Percentiles rank a stretch among this genome's conserved stretches.
These are phyloP conservation scores for Byssothecium circinans DNA, from an alignment of 2,329 filamentous ascomycete species.

Conservation along the genomic window DNA sequence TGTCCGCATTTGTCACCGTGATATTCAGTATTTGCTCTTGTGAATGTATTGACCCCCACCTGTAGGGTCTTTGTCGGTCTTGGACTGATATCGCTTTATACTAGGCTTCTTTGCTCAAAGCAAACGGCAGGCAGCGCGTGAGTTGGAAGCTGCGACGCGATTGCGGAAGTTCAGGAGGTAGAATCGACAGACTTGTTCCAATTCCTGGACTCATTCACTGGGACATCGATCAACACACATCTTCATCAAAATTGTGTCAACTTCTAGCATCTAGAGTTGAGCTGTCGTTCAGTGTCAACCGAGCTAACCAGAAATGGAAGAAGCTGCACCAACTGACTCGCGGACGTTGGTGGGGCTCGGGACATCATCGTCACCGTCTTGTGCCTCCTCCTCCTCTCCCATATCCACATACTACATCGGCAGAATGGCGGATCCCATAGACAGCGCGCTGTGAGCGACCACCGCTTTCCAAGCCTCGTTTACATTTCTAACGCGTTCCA, in stretches of 20 bases:
- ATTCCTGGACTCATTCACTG: too few species aligned
- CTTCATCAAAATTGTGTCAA: too few species aligned
- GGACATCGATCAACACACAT: too few species aligned
- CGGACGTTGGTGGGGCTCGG: conserved; percentile 21
- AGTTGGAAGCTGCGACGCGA: too few species aligned
- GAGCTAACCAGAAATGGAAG: conserved; percentile 9
- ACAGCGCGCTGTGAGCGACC: conserved; percentile 70
- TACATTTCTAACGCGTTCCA: conserved; percentile 42
- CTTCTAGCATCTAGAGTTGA: too few species aligned
- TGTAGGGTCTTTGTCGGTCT: too few species aligned
- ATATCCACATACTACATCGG: conserved; percentile 8
- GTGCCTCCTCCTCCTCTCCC: neutral
- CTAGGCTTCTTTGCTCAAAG: too few species aligned
- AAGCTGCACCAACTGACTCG: conserved; percentile 8
- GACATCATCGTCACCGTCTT: conserved; percentile 9
- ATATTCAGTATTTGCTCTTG: too few species aligned
- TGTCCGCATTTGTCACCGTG: neutral
- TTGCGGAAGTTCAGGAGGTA: too few species aligned
- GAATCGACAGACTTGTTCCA: too few species aligned
- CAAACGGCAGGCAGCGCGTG: neutral
- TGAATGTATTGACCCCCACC: too few species aligned
- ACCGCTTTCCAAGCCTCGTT: neutral
- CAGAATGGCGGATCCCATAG: conserved; percentile 48
- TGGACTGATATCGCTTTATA: too few species aligned
- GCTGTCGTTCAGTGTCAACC: neutral